Evolutionary conservation across 164 flowering plant genomes (phyloP).

Genomic region (Liriodendron chinense): DNA sequence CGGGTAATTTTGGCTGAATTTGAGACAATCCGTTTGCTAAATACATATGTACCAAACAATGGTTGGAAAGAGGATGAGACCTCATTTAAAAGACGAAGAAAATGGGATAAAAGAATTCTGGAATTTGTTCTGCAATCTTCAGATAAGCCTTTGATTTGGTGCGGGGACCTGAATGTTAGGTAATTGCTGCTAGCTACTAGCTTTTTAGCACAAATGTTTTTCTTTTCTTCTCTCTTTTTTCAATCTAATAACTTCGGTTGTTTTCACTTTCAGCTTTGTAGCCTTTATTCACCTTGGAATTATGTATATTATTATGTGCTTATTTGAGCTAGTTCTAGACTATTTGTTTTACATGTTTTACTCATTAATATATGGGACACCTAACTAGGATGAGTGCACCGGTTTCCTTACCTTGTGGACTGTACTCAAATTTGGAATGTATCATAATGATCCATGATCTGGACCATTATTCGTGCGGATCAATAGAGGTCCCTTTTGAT

Average conservation of each 20-base stretch:
- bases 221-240: neutral
- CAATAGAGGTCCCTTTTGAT: no score
- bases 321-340: neutral
- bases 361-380: neutral
- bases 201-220: neutral
- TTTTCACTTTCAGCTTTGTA: neutral
- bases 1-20: slow-evolving; percentile 93
- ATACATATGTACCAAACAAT: slow-evolving; percentile 91
- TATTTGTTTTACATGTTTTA: neutral
- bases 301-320: neutral
- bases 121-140: slow-evolving; percentile 67
- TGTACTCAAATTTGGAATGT: neutral
- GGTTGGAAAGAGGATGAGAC: slow-evolving; percentile 98
- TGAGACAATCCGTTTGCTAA: slow-evolving; percentile 68
- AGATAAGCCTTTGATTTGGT: slow-evolving; percentile 94
- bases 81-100: slow-evolving; percentile 88
- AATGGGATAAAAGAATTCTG: slow-evolving; percentile 90
- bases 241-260: neutral
- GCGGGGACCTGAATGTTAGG: slow-evolving; percentile 99
- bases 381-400: no score
- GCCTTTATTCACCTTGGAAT: neutral
- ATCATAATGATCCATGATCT: neutral
- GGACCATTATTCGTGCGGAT: neutral
- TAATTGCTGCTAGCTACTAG: slow-evolving; percentile 17
- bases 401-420: no score